Evolutionary conservation across 495 filamentous ascomycete genomes (phyloP).

Genomic region (Hypoxylon cercidicola): DNA sequence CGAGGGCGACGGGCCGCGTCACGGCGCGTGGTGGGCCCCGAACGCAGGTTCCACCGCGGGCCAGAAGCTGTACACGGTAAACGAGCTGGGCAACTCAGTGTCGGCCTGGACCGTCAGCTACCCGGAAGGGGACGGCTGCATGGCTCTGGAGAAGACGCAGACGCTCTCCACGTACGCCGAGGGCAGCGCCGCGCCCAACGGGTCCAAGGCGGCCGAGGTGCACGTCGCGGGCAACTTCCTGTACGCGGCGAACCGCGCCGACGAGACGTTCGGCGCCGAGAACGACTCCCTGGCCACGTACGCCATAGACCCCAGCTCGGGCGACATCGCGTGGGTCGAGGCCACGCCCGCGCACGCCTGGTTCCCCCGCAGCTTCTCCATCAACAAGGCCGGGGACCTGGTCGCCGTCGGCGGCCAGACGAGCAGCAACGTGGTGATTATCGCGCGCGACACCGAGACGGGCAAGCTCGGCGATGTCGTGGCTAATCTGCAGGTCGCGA

Average conservation of each 20-base stretch:
- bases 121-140: slow-evolving; percentile 48
- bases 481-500: slow-evolving; percentile 53
- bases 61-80: slow-evolving; percentile 54
- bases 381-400: slow-evolving; percentile 70
- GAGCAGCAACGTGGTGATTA: slow-evolving; percentile 68
- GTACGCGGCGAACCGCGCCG: slow-evolving; percentile 57
- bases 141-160: slow-evolving; percentile 48
- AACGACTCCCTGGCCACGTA: slow-evolving; percentile 56
- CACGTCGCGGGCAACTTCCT: slow-evolving; percentile 53
- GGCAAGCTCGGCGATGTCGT: slow-evolving; percentile 65
- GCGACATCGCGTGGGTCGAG: slow-evolving; percentile 51
- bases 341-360: slow-evolving; percentile 54
- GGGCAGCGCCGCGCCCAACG: slow-evolving; percentile 46
- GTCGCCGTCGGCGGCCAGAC: slow-evolving; percentile 73
- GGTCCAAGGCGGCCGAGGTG: slow-evolving; percentile 57
- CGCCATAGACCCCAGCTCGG: slow-evolving; percentile 47
- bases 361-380: slow-evolving; percentile 67
- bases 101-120: slow-evolving; percentile 55
- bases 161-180: slow-evolving; percentile 52
- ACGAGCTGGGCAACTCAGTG: slow-evolving; percentile 61
- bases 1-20: slow-evolving; percentile 57
- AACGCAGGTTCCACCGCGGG: slow-evolving; percentile 41
- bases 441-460: slow-evolving; percentile 63
- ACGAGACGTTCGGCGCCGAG: slow-evolving; percentile 53
- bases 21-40: slow-evolving; percentile 55